Conservation (phyloP, 768 basidiomycete genomes). For the Leucocoprinus leucothites region DNA sequence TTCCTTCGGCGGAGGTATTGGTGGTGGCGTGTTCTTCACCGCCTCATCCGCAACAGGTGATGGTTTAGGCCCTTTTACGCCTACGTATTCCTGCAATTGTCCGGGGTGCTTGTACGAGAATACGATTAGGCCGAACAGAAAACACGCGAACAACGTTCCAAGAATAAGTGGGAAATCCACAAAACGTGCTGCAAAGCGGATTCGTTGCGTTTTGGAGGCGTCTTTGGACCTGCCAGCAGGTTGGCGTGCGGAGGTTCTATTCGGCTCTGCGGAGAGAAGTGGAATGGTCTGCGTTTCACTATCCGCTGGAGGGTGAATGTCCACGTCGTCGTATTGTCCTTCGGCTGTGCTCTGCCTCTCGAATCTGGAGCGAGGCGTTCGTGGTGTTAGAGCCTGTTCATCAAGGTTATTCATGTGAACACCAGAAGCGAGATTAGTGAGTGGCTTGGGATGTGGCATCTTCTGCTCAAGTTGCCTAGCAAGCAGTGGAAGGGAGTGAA, state of each 20-base stretch:
- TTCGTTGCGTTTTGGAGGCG: background rate
- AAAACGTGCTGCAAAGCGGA: background rate
- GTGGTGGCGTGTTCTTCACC: slow-evolving; percentile 17
- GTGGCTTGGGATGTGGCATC: slow-evolving; percentile 40
- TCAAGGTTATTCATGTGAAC: slow-evolving; percentile 26
- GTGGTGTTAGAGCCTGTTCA: slow-evolving; percentile 44
- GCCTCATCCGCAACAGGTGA: slow-evolving; percentile 15
- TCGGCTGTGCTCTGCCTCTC: slow-evolving; percentile 51
- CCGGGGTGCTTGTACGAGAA: slow-evolving; percentile 51
- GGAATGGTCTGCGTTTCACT: slow-evolving; percentile 34
- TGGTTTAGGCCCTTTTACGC: slow-evolving; percentile 23
- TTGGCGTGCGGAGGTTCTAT: slow-evolving; percentile 21
- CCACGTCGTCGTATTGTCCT: slow-evolving; percentile 43
- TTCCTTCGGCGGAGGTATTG: slow-evolving; percentile 46
- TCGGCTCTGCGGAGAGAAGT: too few species aligned
- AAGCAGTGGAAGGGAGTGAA: background rate
- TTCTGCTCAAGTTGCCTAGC: background rate
- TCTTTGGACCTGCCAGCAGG: background rate
- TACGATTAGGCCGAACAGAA: slow-evolving; percentile 45
- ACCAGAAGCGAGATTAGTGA: slow-evolving; percentile 33
- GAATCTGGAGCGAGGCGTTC: slow-evolving; percentile 61
- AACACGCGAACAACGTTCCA: slow-evolving; percentile 9
- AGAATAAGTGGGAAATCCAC: slow-evolving; percentile 11
- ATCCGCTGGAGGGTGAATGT: slow-evolving; percentile 27
- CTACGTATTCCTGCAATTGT: slow-evolving; percentile 41